These are phyloP conservation scores for Teratosphaeria zuluensis DNA, from an alignment of 2,329 filamentous ascomycete species.

Conservation along the genomic window DNA sequence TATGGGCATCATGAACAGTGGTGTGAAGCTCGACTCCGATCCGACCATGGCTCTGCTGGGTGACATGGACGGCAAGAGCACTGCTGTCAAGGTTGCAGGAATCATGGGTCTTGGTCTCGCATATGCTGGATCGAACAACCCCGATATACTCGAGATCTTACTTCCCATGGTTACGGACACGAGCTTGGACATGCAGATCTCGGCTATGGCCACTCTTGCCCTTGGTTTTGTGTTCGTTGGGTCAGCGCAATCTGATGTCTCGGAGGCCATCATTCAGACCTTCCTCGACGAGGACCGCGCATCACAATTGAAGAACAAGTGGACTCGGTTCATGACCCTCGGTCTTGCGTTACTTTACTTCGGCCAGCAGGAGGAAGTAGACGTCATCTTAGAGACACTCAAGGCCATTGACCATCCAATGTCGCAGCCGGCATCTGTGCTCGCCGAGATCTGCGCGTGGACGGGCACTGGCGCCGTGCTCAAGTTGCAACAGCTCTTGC, in stretches of 20 bases:
- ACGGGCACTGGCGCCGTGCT: slow-evolving; percentile 93
- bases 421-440: slow-evolving; percentile 87
- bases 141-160: slow-evolving; percentile 74
- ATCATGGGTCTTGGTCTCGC: slow-evolving; percentile 95
- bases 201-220: slow-evolving; percentile 88
- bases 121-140: slow-evolving; percentile 89
- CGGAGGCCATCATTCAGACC: slow-evolving; percentile 83
- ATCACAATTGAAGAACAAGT: slow-evolving; percentile 90
- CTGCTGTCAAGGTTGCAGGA: slow-evolving; percentile 67
- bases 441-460: slow-evolving; percentile 96
- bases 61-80: slow-evolving; percentile 70
- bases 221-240: slow-evolving; percentile 88
- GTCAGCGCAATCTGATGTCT: slow-evolving; percentile 82
- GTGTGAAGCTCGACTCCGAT: slow-evolving; percentile 80
- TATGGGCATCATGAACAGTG: slow-evolving; percentile 91
- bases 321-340: slow-evolving; percentile 92
- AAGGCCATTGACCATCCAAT: slow-evolving; percentile 97
- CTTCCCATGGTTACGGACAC: slow-evolving; percentile 81
- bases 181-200: slow-evolving; percentile 83
- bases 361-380: slow-evolving; percentile 95
- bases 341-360: slow-evolving; percentile 92
- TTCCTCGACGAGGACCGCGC: slow-evolving; percentile 88
- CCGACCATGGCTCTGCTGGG: slow-evolving; percentile 79
- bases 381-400: slow-evolving; percentile 90
- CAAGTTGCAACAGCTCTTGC: slow-evolving; percentile 92